A percentile compares a stretch with the other conserved stretches of the same genome.
Conservation (phyloP, 1,139 yeast species). For the Yamadazyma atlantica region DNA sequence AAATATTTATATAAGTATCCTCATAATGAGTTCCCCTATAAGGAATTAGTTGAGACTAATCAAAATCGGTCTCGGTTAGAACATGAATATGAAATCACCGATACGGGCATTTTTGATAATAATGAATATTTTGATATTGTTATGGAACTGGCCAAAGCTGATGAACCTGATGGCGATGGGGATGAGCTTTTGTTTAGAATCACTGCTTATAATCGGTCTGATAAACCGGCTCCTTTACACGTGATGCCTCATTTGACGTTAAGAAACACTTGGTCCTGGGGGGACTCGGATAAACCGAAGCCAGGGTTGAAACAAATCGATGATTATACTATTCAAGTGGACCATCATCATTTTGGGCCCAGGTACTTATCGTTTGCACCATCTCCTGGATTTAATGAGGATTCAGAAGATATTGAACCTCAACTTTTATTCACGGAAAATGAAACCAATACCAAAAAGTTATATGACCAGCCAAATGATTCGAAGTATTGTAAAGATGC, state of each 20-base stretch:
- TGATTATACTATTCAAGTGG: conserved; percentile 52
- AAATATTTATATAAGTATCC: conserved; percentile 93
- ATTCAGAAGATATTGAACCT: conserved; percentile 71
- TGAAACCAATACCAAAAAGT: conserved; percentile 72
- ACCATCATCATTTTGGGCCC: conserved; percentile 72
- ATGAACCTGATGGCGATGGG: conserved; percentile 81
- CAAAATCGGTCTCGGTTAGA: conserved; percentile 64
- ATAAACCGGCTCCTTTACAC: conserved; percentile 83
- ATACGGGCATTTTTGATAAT: conserved; percentile 75
- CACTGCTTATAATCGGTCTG: conserved; percentile 87
- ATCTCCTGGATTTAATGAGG: conserved; percentile 72
- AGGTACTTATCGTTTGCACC: conserved; percentile 78
- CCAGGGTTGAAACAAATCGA: conserved; percentile 53
- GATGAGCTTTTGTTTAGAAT: conserved; percentile 85
- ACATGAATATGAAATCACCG: conserved; percentile 69
- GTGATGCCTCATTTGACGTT: conserved; percentile 82
- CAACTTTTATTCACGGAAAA: conserved; percentile 81
- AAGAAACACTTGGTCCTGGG: conserved; percentile 96
- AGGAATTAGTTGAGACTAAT: conserved; percentile 70
- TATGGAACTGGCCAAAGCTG: conserved; percentile 88
- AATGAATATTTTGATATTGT: conserved; percentile 87
- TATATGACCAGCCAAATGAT: conserved; percentile 64
- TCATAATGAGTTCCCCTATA: conserved; percentile 79
- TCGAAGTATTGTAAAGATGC: conserved; percentile 77
- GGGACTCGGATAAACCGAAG: conserved; percentile 53